These are phyloP conservation scores for Bauhinia variegata DNA, from an alignment of 306 rosid species.

Conservation along the genomic window DNA sequence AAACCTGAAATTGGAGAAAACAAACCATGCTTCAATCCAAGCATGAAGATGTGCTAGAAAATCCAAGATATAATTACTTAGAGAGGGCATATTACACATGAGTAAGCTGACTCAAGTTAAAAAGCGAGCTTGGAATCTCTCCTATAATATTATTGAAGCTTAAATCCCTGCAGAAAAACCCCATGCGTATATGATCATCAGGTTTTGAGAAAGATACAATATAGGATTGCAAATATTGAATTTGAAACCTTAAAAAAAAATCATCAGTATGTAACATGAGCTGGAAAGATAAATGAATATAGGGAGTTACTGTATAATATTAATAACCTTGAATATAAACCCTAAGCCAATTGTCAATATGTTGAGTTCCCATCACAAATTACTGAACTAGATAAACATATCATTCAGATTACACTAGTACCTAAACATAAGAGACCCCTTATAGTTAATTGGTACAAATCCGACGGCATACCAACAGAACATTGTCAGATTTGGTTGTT, in stretches of 20 bases:
- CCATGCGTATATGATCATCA: neutral
- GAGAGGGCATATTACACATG: conserved; percentile 58
- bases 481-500: neutral
- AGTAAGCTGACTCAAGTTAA: conserved; percentile 61
- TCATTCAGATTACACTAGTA: conserved; percentile 5
- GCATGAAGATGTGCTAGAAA: conserved; percentile 12
- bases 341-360: neutral
- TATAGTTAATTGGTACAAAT: neutral
- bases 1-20: conserved; percentile 47
- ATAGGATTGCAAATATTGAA: neutral
- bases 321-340: neutral
- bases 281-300: neutral
- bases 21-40: conserved; percentile 17
- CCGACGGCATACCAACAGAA: no score
- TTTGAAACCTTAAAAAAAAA: neutral
- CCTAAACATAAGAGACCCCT: neutral
- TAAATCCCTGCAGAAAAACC: conserved; percentile 65
- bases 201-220: neutral
- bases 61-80: conserved; percentile 14
- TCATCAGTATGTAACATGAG: neutral
- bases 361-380: neutral
- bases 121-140: conserved; percentile 59
- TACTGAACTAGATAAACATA: conserved; percentile 12
- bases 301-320: neutral
- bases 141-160: conserved; percentile 85